These are phyloP conservation scores for Cordyceps javanica DNA, from an alignment of 2,329 filamentous ascomycete genomes.

Conservation along the genomic window DNA sequence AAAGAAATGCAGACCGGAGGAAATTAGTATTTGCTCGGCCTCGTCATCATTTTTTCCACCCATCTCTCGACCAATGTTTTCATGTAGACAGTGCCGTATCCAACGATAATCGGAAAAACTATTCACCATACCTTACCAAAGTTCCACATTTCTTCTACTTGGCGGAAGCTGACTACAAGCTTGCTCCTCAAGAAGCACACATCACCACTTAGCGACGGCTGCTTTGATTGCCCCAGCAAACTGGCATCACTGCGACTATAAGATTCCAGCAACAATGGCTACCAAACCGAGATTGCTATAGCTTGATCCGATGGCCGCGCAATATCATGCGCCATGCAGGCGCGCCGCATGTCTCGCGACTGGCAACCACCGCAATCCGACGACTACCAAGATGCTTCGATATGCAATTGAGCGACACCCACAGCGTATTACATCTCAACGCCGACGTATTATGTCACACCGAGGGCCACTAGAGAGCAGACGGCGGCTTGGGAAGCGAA, in stretches of 20 bases:
- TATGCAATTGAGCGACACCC: conserved; percentile 27
- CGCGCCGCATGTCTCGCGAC: conserved; percentile 18
- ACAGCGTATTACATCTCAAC: conserved; percentile 16
- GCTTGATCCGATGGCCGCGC: conserved; percentile 23
- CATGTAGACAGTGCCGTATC: too few species aligned
- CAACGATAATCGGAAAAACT: too few species aligned
- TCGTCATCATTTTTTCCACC: not conserved
- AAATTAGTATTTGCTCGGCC: too few species aligned
- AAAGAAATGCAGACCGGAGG: too few species aligned
- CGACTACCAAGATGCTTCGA: conserved; percentile 27
- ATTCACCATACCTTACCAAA: too few species aligned
- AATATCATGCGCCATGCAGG: conserved; percentile 23
- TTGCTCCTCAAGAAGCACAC: too few species aligned
- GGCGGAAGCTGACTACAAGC: too few species aligned
- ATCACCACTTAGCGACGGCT: too few species aligned
- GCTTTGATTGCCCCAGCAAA: not conserved
- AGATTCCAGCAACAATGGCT: not conserved
- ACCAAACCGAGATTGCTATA: not conserved
- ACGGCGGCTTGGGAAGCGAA: conserved; percentile 46
- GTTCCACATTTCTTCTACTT: too few species aligned
- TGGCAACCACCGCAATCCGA: conserved; percentile 24
- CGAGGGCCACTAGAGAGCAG: conserved; percentile 51
- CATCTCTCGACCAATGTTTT: too few species aligned
- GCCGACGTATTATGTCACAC: conserved; percentile 34
- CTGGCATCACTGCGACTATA: not conserved